Evolutionary conservation across 2,329 filamentous ascomycete species (phyloP).

Genomic region (Cordyceps cicadae): DNA sequence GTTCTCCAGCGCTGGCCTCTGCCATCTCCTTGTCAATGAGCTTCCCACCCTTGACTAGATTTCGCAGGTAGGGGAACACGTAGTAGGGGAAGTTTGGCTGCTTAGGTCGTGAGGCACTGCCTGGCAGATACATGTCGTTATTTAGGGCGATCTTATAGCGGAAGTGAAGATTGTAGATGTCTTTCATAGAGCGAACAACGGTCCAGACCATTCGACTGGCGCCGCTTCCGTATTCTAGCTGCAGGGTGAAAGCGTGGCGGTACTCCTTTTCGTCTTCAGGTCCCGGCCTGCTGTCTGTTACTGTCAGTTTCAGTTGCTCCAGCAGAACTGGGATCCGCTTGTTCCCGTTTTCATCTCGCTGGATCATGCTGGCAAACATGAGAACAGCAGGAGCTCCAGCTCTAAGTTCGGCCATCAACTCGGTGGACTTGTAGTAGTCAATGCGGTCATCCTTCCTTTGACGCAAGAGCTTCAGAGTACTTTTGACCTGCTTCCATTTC

Average conservation of each 20-base stretch:
- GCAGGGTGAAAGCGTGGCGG: constrained; percentile 82
- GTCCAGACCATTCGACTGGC: constrained; percentile 96
- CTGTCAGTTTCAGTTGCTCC: constrained; percentile 84
- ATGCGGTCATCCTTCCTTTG: constrained; percentile 80
- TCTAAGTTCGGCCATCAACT: constrained; percentile 88
- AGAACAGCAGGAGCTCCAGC: constrained; percentile 88
- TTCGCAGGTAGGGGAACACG: constrained; percentile 82
- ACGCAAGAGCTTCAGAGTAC: constrained; percentile 70
- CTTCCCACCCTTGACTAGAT: constrained; percentile 65
- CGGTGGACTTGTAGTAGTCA: constrained; percentile 90
- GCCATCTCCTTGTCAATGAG: constrained; percentile 41
- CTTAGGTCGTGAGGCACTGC: constrained; percentile 61
- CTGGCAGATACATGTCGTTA: constrained; percentile 73
- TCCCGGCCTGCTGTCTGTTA: constrained; percentile 68
- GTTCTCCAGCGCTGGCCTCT: constrained; percentile 25
- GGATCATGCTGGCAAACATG: constrained; percentile 95
- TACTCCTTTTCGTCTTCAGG: constrained; percentile 56
- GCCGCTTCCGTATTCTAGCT: constrained; percentile 92
- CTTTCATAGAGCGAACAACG: constrained; percentile 74
- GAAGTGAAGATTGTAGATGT: constrained; percentile 87
- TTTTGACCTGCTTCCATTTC: constrained; percentile 90
- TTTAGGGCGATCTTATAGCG: constrained; percentile 85
- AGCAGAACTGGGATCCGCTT: constrained; percentile 90
- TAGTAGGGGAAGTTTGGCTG: constrained; percentile 85
- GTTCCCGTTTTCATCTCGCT: constrained; percentile 91